Conservation (phyloP, 2,329 filamentous ascomycete species). For the Paraconiothyrium brasiliense region DNA sequence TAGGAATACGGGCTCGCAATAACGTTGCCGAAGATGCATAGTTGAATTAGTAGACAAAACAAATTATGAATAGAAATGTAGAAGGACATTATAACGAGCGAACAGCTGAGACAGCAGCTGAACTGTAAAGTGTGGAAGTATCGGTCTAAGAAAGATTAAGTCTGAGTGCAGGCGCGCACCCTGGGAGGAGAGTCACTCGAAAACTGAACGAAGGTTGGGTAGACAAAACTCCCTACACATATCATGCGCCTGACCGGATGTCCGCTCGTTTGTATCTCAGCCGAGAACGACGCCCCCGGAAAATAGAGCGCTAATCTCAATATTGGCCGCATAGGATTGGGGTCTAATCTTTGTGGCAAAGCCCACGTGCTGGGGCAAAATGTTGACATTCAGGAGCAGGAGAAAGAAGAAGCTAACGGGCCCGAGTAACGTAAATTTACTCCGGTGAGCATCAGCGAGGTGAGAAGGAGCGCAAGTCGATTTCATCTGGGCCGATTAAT, state of each 20-base stretch:
- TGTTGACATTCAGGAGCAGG: neutral
- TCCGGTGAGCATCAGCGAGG: conserved; percentile 7
- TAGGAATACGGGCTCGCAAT: neutral
- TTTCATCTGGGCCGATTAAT: neutral
- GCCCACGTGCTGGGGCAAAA: conserved; percentile 1
- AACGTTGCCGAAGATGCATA: neutral
- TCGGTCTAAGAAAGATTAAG: neutral
- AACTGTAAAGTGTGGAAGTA: neutral
- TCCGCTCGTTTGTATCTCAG: neutral
- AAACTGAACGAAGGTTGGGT: neutral
- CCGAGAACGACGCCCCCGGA: neutral
- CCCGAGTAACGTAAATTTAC: conserved; percentile 2
- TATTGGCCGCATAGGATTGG: neutral
- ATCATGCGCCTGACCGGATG: neutral
- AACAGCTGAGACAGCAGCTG: neutral
- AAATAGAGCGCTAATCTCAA: neutral
- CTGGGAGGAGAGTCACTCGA: neutral
- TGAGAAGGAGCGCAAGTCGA: neutral
- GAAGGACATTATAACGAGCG: conserved; percentile 3
- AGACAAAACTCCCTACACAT: neutral
- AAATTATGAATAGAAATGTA: neutral
- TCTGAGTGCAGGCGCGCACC: neutral
- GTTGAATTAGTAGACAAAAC: neutral
- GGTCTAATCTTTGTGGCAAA: neutral
- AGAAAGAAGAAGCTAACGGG: conserved; percentile 2